Evolutionary conservation across 2,329 filamentous ascomycete genomes (phyloP), one percentile per base, ranked within the genome.

Genomic region (Cladophialophora bantiana): DNA sequence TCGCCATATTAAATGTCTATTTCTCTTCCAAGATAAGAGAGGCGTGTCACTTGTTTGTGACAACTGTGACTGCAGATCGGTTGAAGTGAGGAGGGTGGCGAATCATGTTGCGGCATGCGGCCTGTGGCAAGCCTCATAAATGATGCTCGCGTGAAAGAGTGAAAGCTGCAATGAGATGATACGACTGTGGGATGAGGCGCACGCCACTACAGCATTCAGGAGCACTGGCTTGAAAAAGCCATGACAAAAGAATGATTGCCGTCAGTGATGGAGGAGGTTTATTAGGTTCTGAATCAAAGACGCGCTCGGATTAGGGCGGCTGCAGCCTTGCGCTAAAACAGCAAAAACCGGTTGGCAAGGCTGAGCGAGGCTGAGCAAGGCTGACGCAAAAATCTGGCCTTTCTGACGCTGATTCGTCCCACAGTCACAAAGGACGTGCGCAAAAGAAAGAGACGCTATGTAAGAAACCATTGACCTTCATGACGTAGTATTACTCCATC

Each of bases 1-100:
- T 77, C 50, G 77, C 77, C 78, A 80, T 80, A 62, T 40, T 45
- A 64, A 12, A 35, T 48, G 59, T 12, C 13, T 31, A 7, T 32
- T 18, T 20, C 3, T 12, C 9, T 2, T 13, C 3, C 26, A 26
- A 26, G 7, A 40, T 10, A 6, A 12, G 18, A 48, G 42, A 20
- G 10, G 15, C 45, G 6, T 18, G 59, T 61, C 59, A 61, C 59
- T 42, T 15, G n/a, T n/a, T 15, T 35, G 48, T 15, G 59, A 56
- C 36, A 64, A 34, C 34, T n/a, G 42, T 54, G 36, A 50, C 45
- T 26, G 45, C 13, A 50, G 45, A 58, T 31, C 32, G n/a, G 36
- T 57, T 56, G 59, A 42, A 32, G 55, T 53, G 59, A 66, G 64
- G 55, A 26, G 4, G 52, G 66, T 66, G 67, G 67, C 64, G 52